phyloP scores from a whole-genome alignment of 2,329 filamentous ascomycete genomes.

The Incumbomyces delicatus region DNA sequence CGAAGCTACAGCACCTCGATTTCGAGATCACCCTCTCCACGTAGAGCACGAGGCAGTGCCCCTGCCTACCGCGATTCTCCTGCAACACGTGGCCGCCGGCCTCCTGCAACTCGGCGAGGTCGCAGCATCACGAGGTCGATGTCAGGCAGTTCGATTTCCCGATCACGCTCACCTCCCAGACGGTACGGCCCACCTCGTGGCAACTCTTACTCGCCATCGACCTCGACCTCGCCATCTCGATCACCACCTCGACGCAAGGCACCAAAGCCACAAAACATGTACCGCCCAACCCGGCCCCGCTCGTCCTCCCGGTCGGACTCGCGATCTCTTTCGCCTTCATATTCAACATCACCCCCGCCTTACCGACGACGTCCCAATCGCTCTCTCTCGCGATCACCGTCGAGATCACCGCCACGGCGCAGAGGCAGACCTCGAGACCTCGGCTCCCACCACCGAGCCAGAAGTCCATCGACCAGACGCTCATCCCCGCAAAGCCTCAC shows the following conservation, averaged over 20 bases:
- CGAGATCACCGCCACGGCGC: conserved; percentile 7
- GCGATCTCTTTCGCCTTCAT: neutral
- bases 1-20: conserved; percentile 13
- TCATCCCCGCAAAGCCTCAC: conserved; percentile 6
- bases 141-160: conserved; percentile 13
- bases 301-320: conserved; percentile 9
- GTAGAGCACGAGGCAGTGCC: conserved; percentile 8
- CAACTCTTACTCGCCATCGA: conserved; percentile 4
- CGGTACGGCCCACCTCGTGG: conserved; percentile 3
- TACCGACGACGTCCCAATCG: conserved; percentile 1
- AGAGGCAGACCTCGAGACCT: neutral
- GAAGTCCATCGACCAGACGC: conserved; percentile 1
- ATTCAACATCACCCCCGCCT: conserved; percentile 7
- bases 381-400: conserved; percentile 6
- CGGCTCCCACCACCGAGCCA: neutral
- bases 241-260: conserved; percentile 5
- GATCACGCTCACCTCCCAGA: conserved; percentile 9
- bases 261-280: neutral
- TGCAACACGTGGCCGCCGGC: conserved; percentile 7
- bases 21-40: conserved; percentile 18
- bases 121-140: conserved; percentile 15
- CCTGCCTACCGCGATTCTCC: conserved; percentile 15
- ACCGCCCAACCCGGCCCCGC: neutral
- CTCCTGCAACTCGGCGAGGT: conserved; percentile 9
- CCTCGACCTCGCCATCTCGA: conserved; percentile 1